Percentiles rank a stretch among this genome's conserved stretches.
Evolutionary conservation across 2,329 filamentous ascomycete species (phyloP).

Genomic region (Neonectria faginata): DNA sequence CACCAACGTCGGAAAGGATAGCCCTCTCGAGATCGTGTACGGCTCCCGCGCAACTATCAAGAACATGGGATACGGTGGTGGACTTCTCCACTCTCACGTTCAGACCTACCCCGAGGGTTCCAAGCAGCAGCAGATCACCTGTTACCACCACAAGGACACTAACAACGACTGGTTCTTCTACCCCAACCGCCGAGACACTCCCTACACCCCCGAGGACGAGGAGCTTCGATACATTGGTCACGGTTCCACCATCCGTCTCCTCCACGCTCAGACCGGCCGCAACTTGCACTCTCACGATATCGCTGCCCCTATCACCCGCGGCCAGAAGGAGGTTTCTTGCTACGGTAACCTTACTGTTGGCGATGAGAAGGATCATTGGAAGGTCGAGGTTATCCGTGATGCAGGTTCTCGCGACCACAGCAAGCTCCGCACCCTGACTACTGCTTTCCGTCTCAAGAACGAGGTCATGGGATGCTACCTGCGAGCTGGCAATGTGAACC

Average conservation of each 20-base stretch:
- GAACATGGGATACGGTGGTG: constrained; percentile 99
- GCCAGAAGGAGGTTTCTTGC: constrained; percentile 90
- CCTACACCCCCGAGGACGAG: constrained; percentile 75
- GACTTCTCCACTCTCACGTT: constrained; percentile 94
- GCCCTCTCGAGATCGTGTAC: constrained; percentile 89
- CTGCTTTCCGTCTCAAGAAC: constrained; percentile 90
- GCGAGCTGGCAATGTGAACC: constrained; percentile 92
- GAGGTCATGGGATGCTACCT: constrained; percentile 89
- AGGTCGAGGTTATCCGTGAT: constrained; percentile 90
- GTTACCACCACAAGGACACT: constrained; percentile 99
- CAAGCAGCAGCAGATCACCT: constrained; percentile 94
- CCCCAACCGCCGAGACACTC: constrained; percentile 82
- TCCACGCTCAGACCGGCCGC: constrained; percentile 94
- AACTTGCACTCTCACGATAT: constrained; percentile 97
- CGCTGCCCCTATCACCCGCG: constrained; percentile 87
- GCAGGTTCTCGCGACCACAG: constrained; percentile 87
- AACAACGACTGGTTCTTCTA: constrained; percentile 99
- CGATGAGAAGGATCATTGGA: constrained; percentile 98
- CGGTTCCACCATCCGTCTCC: constrained; percentile 82
- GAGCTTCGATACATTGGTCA: constrained; percentile 82
- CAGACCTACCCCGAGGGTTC: constrained; percentile 97
- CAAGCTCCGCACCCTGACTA: constrained; percentile 90
- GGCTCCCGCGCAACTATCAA: constrained; percentile 94
- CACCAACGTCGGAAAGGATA: constrained; percentile 93
- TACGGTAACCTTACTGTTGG: constrained; percentile 97